These are phyloP conservation scores for Lathyrus sativus DNA, from an alignment of 306 rosid genomes.

Conservation along the genomic window DNA sequence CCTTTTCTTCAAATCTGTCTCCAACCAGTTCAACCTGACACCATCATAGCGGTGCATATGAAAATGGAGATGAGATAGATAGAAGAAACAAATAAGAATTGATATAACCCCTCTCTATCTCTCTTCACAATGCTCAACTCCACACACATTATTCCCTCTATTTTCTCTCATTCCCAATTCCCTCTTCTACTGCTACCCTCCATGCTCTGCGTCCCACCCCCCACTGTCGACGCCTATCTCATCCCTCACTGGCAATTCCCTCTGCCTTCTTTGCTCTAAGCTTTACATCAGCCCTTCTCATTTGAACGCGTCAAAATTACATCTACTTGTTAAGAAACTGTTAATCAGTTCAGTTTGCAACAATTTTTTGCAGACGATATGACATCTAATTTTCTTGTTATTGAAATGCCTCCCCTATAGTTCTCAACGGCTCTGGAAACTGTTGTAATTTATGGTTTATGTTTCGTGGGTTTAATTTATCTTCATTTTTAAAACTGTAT, in stretches of 20 bases:
- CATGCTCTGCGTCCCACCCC: background rate
- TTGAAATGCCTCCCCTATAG: conserved; percentile 25
- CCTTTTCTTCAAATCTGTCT: background rate
- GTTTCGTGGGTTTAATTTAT: conserved; percentile 14
- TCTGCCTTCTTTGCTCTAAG: background rate
- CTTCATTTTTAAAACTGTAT: conserved; percentile 22
- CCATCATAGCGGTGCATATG: background rate
- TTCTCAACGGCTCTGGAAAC: conserved; percentile 23
- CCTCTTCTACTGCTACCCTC: background rate
- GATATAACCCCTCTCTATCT: background rate
- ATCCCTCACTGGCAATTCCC: background rate
- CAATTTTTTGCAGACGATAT: conserved; percentile 9
- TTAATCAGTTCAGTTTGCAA: background rate
- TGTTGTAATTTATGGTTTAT: conserved; percentile 3
- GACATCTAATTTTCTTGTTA: conserved; percentile 1
- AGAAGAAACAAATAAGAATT: background rate
- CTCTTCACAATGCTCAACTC: background rate
- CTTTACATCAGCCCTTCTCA: background rate
- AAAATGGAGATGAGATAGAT: background rate
- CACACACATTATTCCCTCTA: background rate
- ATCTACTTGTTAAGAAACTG: conserved; percentile 5
- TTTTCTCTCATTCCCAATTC: conserved; percentile 1
- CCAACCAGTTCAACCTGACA: background rate
- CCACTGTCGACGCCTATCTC: background rate
- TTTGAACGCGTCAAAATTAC: background rate